Evolutionary conservation across 108 stramenopile species (phyloP).

Genomic region (Cyclostephanos invisitatus): DNA sequence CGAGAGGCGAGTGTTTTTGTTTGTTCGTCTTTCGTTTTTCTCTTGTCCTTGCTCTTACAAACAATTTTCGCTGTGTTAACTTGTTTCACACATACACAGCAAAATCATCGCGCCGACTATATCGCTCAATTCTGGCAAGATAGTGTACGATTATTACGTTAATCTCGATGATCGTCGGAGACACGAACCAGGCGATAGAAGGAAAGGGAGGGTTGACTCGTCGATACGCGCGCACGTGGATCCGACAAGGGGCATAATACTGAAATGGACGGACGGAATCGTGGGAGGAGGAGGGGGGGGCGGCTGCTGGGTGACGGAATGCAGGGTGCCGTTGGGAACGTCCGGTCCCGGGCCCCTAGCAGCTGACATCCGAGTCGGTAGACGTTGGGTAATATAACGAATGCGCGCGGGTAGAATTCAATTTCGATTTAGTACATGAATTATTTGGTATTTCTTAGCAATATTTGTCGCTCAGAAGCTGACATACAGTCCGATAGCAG

Average conservation of each 20-base stretch:
- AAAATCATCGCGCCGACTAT: conserved; percentile 51
- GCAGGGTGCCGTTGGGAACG: conserved; percentile 37
- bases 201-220: conserved; percentile 15
- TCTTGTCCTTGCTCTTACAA: neutral
- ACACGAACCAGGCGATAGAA: neutral
- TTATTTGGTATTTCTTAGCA: too few relatives aligned
- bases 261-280: conserved; percentile 44
- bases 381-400: conserved; percentile 35
- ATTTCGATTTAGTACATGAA: too few relatives aligned
- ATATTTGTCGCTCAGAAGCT: too few relatives aligned
- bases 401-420: too few relatives aligned
- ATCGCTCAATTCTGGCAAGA: conserved; percentile 50
- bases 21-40: neutral
- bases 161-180: conserved; percentile 17
- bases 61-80: neutral
- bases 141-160: conserved; percentile 47
- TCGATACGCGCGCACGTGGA: conserved; percentile 51
- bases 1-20: conserved; percentile 15
- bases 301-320: conserved; percentile 46
- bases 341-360: conserved; percentile 25
- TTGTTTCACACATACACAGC: neutral
- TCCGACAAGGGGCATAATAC: conserved; percentile 39
- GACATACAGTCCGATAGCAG: too few relatives aligned
- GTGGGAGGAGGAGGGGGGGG: conserved; percentile 21
- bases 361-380: conserved; percentile 41